These are phyloP conservation scores for Penicillium sp. DNA, from an alignment of 2,329 filamentous ascomycete genomes.

Conservation along the genomic window DNA sequence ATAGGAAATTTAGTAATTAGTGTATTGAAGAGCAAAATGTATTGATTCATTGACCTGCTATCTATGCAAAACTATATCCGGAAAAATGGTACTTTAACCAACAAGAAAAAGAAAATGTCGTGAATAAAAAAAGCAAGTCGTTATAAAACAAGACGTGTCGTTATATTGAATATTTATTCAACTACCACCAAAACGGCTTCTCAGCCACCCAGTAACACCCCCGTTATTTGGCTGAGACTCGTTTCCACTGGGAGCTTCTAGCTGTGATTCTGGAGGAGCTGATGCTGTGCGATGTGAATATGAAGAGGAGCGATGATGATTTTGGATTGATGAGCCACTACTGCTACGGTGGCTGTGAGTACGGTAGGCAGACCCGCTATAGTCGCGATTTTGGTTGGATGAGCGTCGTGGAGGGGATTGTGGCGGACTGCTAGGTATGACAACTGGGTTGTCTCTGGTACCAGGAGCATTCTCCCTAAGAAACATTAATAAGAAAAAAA, in stretches of 20 bases:
- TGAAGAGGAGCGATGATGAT: not conserved
- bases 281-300: conserved; percentile 1
- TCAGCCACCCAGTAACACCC: conserved; percentile 21
- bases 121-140: not conserved
- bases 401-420: conserved; percentile 1
- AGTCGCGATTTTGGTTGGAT: conserved; percentile 2
- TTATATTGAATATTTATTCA: conserved; percentile 7
- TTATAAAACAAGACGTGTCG: not conserved
- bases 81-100: not conserved
- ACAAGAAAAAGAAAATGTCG: not conserved
- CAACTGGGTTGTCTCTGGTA: conserved; percentile 12
- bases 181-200: conserved; percentile 24
- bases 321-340: conserved; percentile 1
- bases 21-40: not conserved
- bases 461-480: conserved; percentile 10
- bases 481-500: not conserved
- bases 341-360: conserved; percentile 1
- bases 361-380: not conserved
- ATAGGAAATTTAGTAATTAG: too few species aligned
- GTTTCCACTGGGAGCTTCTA: not conserved
- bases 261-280: conserved; percentile 1
- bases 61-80: not conserved
- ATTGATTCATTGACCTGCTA: not conserved
- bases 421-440: conserved; percentile 14
- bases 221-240: conserved; percentile 4